Percentiles rank a stretch among this genome's conserved stretches.
phyloP scores from a whole-genome alignment of 1,284 basidiomycete genomes.

The Xanthoconium separans region DNA sequence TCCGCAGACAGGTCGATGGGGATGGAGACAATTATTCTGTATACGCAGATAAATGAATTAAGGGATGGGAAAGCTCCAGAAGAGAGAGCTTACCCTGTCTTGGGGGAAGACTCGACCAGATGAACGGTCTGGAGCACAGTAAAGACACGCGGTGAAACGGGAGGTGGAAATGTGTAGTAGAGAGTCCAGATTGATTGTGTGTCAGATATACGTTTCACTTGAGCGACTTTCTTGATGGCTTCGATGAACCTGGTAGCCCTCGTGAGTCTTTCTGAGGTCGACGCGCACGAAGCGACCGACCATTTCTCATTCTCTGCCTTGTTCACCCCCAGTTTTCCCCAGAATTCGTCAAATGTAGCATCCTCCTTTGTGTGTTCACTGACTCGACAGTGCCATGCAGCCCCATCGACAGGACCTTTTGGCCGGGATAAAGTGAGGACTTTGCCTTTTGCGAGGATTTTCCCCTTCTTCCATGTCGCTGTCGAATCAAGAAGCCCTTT shows the following conservation, averaged over 20 bases:
- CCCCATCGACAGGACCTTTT: slow-evolving; percentile 53
- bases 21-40: slow-evolving; percentile 66
- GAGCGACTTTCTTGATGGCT: slow-evolving; percentile 60
- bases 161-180: slow-evolving; percentile 68
- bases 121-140: slow-evolving; percentile 67
- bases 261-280: neutral
- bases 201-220: slow-evolving; percentile 61
- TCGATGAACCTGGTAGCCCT: slow-evolving; percentile 53
- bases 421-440: slow-evolving; percentile 56
- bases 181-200: slow-evolving; percentile 68
- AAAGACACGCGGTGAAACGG: slow-evolving; percentile 71
- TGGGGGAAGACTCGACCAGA: slow-evolving; percentile 46
- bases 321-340: slow-evolving; percentile 62
- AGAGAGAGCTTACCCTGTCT: slow-evolving; percentile 48
- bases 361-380: slow-evolving; percentile 65
- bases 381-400: slow-evolving; percentile 64
- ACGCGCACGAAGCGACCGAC: slow-evolving; percentile 34
- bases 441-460: slow-evolving; percentile 49
- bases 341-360: slow-evolving; percentile 68
- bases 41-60: neutral
- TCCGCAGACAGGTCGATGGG: slow-evolving; percentile 65
- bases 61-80: neutral
- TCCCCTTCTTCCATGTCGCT: slow-evolving; percentile 63
- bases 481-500: slow-evolving; percentile 55
- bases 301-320: slow-evolving; percentile 69